Percentiles rank a stretch among this genome's conserved stretches.
These are phyloP conservation scores for Coemansia sp. DNA, from an alignment of 371 early-diverging fungal genomes.

Conservation along the genomic window DNA sequence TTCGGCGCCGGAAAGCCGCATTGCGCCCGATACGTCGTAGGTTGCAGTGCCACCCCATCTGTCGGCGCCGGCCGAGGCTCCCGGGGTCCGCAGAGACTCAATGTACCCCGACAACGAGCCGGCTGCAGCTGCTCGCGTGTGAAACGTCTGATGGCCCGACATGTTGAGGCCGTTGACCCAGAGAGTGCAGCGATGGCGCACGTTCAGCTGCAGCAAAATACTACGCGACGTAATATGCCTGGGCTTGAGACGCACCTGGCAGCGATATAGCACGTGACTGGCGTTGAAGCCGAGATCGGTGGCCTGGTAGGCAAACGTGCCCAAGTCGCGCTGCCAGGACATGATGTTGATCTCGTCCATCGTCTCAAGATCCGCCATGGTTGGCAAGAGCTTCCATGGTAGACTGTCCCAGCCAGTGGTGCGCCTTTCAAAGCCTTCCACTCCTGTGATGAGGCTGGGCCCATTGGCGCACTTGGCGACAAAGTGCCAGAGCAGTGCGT, in stretches of 20 bases:
- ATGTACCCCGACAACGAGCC: conserved; percentile 51
- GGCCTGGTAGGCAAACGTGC: conserved; percentile 45
- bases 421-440: conserved; percentile 28
- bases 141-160: conserved; percentile 80
- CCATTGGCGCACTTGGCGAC: background rate
- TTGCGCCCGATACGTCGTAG: conserved; percentile 53
- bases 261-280: conserved; percentile 41
- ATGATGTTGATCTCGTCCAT: conserved; percentile 49
- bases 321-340: conserved; percentile 48
- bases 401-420: conserved; percentile 28
- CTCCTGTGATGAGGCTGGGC: background rate
- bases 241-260: conserved; percentile 45
- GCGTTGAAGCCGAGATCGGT: conserved; percentile 35
- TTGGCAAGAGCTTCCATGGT: conserved; percentile 46
- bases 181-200: conserved; percentile 70
- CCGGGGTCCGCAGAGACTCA: conserved; percentile 25
- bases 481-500: conserved; percentile 20
- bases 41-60: conserved; percentile 56
- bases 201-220: conserved; percentile 61
- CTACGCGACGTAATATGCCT: conserved; percentile 28
- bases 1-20: conserved; percentile 23
- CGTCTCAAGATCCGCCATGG: conserved; percentile 44
- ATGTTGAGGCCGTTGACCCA: conserved; percentile 67
- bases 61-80: conserved; percentile 72
- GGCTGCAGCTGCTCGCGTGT: conserved; percentile 59